These are phyloP conservation scores for Hyaloscypha finlandica DNA, from an alignment of 495 filamentous ascomycete genomes.

Conservation along the genomic window DNA sequence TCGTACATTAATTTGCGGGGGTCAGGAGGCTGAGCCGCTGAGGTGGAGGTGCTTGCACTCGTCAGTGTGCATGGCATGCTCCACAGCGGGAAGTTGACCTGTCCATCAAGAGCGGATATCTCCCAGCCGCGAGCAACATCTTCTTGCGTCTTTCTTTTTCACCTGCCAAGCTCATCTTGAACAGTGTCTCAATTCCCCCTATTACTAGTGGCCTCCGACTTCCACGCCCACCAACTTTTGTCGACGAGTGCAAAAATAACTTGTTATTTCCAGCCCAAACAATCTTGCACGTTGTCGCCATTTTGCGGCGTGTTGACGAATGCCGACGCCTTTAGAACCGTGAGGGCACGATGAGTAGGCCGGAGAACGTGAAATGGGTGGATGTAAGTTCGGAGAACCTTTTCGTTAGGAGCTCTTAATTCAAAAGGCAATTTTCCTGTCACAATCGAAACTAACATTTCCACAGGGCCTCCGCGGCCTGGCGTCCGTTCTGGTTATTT, in stretches of 20 bases:
- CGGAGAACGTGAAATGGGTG: slow-evolving; percentile 69
- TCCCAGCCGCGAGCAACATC: not conserved
- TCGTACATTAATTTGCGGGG: not conserved
- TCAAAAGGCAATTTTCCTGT: not conserved
- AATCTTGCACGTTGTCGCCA: not conserved
- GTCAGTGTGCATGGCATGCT: not conserved
- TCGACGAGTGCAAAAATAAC: not conserved
- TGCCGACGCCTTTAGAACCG: not conserved
- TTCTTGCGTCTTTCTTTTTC: not conserved
- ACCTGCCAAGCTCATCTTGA: not conserved
- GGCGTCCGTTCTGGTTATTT: slow-evolving; percentile 63
- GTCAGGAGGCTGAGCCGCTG: not conserved
- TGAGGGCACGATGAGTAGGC: slow-evolving; percentile 40
- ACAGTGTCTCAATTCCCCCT: not conserved
- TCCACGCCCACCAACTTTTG: not conserved
- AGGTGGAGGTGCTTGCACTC: not conserved
- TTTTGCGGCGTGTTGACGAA: not conserved
- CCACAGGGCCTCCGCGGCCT: slow-evolving; percentile 60
- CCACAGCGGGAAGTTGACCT: not conserved
- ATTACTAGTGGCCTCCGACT: not conserved
- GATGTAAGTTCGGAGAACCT: slow-evolving; percentile 50
- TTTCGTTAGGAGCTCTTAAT: slow-evolving; percentile 1
- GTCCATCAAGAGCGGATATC: not conserved
- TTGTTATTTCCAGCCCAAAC: not conserved
- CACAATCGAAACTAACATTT: slow-evolving; percentile 7